Base-by-base conservation (phyloP, 1,284 basidiomycete species). In the Puccinia polysora region DNA sequence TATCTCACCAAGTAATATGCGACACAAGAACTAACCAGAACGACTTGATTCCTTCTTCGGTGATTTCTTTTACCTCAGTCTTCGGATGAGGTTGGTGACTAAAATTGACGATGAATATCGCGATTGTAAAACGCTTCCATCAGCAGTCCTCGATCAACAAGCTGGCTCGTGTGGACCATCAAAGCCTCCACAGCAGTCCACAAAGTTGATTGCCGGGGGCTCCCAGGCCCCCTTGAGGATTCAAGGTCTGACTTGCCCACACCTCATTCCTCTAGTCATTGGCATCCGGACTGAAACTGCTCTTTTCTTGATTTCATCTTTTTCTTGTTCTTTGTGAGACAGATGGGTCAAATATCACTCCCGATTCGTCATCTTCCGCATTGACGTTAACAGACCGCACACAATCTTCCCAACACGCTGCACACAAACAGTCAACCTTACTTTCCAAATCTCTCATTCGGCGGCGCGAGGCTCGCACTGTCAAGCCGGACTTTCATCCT, bases 401-500 rank as follows among this genome's bases (percentile, higher is more conserved):
- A 8, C 25, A 53, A 53, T 59, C 56, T 18, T 59, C 56, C n/a
- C 30, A 43, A 36, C 65, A 69, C 78, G 65, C 75, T 77, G 5
- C 75, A 81, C 34, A 80, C 81, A 68, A 78, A 79, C 71, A 82
- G 79, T 79, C 78, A 76, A 75, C 82, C 78, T 78, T 82, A 64
- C 85, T 97, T 60, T 90, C 90, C 18, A 87, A 91, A 77, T 91
- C 91, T 0, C 86, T 97, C 62, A 87, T 88, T 72, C 85, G 90
- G 25, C 90, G 94, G 81, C 92, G 95, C 82, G 91, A 91, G 72
- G 90, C 89, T 4, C 86, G 91, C 38, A 90, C 89, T 36, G 86
- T 96, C 77, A 95, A 97, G 80, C 96, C 95, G 1, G 89, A 88
- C 7, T 97, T 91, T 79, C 95, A 99, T 78, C 86, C 95, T 5